Percentiles rank a stretch among this genome's conserved stretches.
Conservation (phyloP, 106 monocot genomes). For the Dioscorea zingiberensis region DNA sequence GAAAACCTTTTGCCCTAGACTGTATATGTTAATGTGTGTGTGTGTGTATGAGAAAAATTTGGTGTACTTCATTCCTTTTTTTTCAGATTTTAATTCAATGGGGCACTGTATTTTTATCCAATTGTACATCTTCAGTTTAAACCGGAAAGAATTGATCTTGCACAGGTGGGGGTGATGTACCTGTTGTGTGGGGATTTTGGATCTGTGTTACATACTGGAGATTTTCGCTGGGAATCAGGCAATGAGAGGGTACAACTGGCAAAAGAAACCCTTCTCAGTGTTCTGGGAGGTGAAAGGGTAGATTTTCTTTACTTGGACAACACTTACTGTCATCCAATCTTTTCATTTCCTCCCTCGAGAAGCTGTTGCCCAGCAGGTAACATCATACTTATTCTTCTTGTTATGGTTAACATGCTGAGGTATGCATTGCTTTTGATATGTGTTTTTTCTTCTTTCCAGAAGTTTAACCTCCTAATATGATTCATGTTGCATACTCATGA, state of each 20-base stretch:
- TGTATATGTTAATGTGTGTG: too few species aligned
- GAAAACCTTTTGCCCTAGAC: too few species aligned
- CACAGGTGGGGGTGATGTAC: constrained; percentile 81
- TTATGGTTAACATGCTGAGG: background rate
- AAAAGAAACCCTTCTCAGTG: constrained; percentile 38
- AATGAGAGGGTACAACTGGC: constrained; percentile 40
- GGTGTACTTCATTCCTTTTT: background rate
- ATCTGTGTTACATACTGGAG: constrained; percentile 69
- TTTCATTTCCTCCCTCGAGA: constrained; percentile 66
- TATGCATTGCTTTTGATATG: background rate
- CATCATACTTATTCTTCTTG: background rate
- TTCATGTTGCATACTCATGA: background rate
- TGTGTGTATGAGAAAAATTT: too few species aligned
- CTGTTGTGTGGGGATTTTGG: constrained; percentile 81
- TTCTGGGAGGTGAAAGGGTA: constrained; percentile 51
- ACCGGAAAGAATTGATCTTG: background rate
- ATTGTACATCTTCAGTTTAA: background rate
- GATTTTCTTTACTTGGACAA: constrained; percentile 79
- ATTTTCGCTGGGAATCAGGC: constrained; percentile 72
- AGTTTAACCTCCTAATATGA: too few species aligned
- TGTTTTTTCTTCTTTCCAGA: background rate
- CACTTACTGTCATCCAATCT: constrained; percentile 75
- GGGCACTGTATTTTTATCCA: background rate
- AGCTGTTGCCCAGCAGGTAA: constrained; percentile 63
- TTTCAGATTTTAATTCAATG: background rate